Evolutionary conservation across 1,139 yeast genomes (phyloP), one percentile per base, ranked within the genome.

Genomic region (Pichia sp.): DNA sequence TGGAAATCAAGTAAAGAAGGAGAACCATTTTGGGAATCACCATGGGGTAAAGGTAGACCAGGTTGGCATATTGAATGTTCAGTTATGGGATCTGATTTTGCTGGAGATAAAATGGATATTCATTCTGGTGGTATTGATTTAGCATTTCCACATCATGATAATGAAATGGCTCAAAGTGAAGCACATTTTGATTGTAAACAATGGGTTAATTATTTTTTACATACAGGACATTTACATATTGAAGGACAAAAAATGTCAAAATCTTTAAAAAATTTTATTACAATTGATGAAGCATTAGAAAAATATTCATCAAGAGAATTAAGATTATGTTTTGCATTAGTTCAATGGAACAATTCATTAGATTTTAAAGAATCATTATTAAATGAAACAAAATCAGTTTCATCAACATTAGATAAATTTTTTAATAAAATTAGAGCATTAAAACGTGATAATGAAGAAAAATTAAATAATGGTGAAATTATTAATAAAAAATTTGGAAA

Each of bases 1-100:
- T 92, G 99, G 99, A 92, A 92, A 64, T 81, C 92, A 2, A 85
- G 96, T 16, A 92, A 92, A 62, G 92, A 95, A 1, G 99, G 99
- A 56, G 99, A 92, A 68, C 99, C 99, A 22, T 76, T 80, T 38
- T 92, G 98, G 97, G 75, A 74, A 3, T 87, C 96, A 3, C 90
- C 94, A 35, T 92, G 97, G 97, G 98, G 98, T 31, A 72, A 74
- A 49, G 99, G 98, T 41, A 83, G 99, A 64, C 99, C 99, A 4
- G 99, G 99, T 2, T 92, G 99, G 99, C 99, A 92, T 63, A 92
- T 92, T 64, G 99, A 92, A 67, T 92, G 99, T 73, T 89, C 97
- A 6, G 98, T 92, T 16, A 92, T 92, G 99, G 98, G 98, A 1
- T 77, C 92, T 43, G 96, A 89, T 57, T 76, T 89, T 40, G 73